These are phyloP conservation scores for Isoetes taiwanensis DNA, from an alignment of 75 land plant genomes.

Conservation along the genomic window DNA sequence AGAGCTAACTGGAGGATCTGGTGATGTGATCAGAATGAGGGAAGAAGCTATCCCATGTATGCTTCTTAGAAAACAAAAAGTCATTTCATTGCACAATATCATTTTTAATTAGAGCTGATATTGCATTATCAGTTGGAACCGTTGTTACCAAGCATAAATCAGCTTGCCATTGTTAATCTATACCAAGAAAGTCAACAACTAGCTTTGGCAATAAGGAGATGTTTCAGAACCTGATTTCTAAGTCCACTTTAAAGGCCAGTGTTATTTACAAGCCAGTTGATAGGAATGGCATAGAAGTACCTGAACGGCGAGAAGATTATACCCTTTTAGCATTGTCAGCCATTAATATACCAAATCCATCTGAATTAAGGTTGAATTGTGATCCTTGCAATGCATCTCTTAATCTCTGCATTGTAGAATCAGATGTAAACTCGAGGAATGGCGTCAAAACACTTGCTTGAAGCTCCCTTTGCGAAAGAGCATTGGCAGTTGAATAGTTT, in stretches of 20 bases:
- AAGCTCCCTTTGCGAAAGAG: no score
- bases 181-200: background rate
- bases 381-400: conserved; percentile 8
- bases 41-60: background rate
- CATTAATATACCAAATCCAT: conserved; percentile 8
- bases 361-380: conserved; percentile 1
- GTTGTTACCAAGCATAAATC: background rate
- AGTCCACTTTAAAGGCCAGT: background rate
- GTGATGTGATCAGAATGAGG: background rate
- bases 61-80: conserved; percentile 8
- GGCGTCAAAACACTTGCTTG: background rate
- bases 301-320: background rate
- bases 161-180: background rate
- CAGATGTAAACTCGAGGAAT: background rate
- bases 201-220: background rate
- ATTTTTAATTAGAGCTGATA: conserved; percentile 9
- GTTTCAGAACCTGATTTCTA: background rate
- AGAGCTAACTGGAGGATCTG: background rate
- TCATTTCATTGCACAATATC: conserved; percentile 5
- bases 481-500: no score
- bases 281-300: conserved; percentile 4
- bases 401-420: conserved; percentile 1
- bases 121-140: conserved; percentile 6
- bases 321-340: conserved; percentile 1
- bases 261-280: conserved; percentile 6